phyloP scores from a whole-genome alignment of 1,139 yeast genomes.

The Martiniozyma asiatica region DNA sequence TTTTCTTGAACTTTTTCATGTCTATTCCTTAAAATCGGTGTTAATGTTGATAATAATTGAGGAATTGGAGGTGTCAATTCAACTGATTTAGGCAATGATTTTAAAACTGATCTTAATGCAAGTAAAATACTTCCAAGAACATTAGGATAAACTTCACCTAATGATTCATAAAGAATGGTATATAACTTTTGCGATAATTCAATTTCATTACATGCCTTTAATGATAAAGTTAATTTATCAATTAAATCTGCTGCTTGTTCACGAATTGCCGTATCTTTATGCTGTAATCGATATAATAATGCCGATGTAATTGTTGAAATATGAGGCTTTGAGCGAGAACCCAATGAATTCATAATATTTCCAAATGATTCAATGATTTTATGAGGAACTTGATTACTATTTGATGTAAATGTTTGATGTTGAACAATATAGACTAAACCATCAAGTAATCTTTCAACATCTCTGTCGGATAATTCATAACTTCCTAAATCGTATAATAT shows the following conservation, averaged over 20 bases:
- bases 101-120: slow-evolving; percentile 48
- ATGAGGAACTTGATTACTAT: slow-evolving; percentile 28
- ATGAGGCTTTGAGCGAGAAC: slow-evolving; percentile 61
- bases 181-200: slow-evolving; percentile 56
- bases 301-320: slow-evolving; percentile 66
- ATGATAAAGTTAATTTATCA: slow-evolving; percentile 51
- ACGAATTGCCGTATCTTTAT: slow-evolving; percentile 61
- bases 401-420: slow-evolving; percentile 39
- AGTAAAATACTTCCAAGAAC: slow-evolving; percentile 77
- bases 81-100: slow-evolving; percentile 37
- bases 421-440: slow-evolving; percentile 79
- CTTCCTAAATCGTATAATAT: slow-evolving; percentile 36
- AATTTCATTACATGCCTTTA: slow-evolving; percentile 56
- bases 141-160: slow-evolving; percentile 93
- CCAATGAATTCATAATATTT: slow-evolving; percentile 53
- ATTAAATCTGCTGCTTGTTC: slow-evolving; percentile 82
- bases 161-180: slow-evolving; percentile 72
- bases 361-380: slow-evolving; percentile 56
- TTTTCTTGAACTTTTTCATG: slow-evolving; percentile 89
- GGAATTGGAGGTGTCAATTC: slow-evolving; percentile 67
- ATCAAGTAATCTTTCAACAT: slow-evolving; percentile 65
- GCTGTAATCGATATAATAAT: slow-evolving; percentile 60
- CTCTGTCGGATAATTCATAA: slow-evolving; percentile 39
- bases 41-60: slow-evolving; percentile 74
- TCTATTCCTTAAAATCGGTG: slow-evolving; percentile 83